Conservation (phyloP, 2,329 filamentous ascomycete genomes). For the Gremmenia infestans region DNA sequence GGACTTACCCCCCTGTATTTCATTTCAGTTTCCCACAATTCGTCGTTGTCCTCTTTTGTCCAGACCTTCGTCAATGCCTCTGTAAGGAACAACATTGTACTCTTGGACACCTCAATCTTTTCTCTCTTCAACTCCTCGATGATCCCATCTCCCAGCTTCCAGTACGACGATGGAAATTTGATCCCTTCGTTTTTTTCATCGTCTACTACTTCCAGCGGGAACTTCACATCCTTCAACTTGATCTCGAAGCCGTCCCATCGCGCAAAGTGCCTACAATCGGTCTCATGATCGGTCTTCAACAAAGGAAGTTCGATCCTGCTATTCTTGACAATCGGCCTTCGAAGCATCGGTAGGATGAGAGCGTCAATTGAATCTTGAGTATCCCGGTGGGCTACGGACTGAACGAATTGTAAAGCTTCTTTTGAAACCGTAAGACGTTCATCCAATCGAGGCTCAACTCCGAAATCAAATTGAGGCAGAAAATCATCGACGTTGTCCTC, state of each 20-base stretch:
- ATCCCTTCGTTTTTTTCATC: slow-evolving; percentile 25
- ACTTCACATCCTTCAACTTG: slow-evolving; percentile 21
- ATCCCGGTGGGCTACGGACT: slow-evolving; percentile 13
- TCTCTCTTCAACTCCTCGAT: slow-evolving; percentile 24
- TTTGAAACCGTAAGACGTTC: slow-evolving; percentile 23
- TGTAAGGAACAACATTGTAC: slow-evolving; percentile 22
- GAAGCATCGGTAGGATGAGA: slow-evolving; percentile 7
- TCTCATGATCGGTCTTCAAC: slow-evolving; percentile 25
- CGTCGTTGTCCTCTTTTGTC: slow-evolving; percentile 20
- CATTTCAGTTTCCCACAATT: slow-evolving; percentile 15
- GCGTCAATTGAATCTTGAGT: slow-evolving; percentile 9
- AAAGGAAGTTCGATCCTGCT: slow-evolving; percentile 27
- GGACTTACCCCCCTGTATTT: slow-evolving; percentile 23
- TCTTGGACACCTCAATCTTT: slow-evolving; percentile 24
- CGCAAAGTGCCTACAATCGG: slow-evolving; percentile 24
- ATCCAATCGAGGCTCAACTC: slow-evolving; percentile 11
- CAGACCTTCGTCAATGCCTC: slow-evolving; percentile 15
- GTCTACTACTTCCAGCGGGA: slow-evolving; percentile 28
- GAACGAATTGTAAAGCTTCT: slow-evolving; percentile 21
- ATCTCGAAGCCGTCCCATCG: slow-evolving; percentile 25
- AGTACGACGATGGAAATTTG: slow-evolving; percentile 17
- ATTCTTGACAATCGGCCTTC: slow-evolving; percentile 1
- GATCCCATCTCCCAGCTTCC: slow-evolving; percentile 12
- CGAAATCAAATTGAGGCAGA: slow-evolving; percentile 19
- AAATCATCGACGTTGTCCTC: slow-evolving; percentile 3